Evolutionary conservation across 768 basidiomycete genomes (phyloP), one percentile per base, ranked within the genome.

Genomic region (Rhizopogon rudus): DNA sequence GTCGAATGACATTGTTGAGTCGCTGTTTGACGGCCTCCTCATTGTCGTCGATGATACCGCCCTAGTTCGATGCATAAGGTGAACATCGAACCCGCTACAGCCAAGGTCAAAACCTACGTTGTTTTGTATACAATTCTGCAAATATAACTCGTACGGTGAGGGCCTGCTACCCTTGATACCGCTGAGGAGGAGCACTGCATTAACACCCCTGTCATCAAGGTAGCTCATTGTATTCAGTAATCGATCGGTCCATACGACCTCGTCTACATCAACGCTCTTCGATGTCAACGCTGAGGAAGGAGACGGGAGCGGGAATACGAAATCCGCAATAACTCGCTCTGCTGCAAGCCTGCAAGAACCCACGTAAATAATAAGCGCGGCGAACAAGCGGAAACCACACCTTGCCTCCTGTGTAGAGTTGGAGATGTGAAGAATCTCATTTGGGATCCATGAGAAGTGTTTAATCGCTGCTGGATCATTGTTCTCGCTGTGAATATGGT

Each of bases 361-460:
- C 29, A 50, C 53, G n/a, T 28, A 39, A 44, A 16, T 17, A 13
- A 13, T 17, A 59, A 49, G 33, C 40, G 16, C 35, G 55, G 44
- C 20, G n/a, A 16, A 17, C 29, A 20, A 48, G 20, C 14, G 13
- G 22, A 49, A 16, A 17, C 57, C 77, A 51, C 58, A 88, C 86
- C 83, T 81, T 42, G 84, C 76, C 62, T 91, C 88, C 0, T 68
- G 39, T 13, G 75, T 78, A 16, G 78, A 67, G n/a, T 74, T 70
- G 8, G 78, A 74, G 57, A 80, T 78, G 41, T 77, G 76, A 8
- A 95, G 73, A 31, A 98, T 74, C 40, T 78, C 74, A 28, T 86
- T 78, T 0, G 97, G 94, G 57, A 99, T 98, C 97, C 97, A 99
- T 0, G 83, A 84, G 64, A 98, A 98, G 44, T 95, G 90, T 14